A percentile compares a stretch with the other conserved stretches of the same genome.
Conservation (phyloP, 345 rosid genomes). For the Erodium maritimum region DNA sequence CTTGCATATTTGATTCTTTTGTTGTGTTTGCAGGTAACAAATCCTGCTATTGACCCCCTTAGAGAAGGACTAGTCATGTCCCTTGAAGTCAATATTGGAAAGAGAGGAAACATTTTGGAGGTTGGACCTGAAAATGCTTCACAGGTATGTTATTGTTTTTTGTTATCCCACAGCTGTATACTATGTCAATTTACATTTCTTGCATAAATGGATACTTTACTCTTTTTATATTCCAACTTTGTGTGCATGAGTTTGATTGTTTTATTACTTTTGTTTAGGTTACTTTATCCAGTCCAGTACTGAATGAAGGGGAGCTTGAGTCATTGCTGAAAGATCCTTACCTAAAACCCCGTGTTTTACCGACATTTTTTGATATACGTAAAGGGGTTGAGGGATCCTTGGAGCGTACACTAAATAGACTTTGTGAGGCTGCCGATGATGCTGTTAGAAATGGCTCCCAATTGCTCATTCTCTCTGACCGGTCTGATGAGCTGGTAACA, state of each 20-base stretch:
- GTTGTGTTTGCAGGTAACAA: constrained; percentile 58
- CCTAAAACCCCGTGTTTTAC: constrained; percentile 56
- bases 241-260: neutral
- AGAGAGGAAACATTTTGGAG: constrained; percentile 85
- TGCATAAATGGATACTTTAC: neutral
- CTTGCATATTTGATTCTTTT: constrained; percentile 4
- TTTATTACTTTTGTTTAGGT: constrained; percentile 36
- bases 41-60: constrained; percentile 97
- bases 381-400: constrained; percentile 91
- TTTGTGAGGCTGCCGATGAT: constrained; percentile 96
- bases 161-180: neutral
- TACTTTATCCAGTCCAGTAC: constrained; percentile 67
- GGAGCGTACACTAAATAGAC: constrained; percentile 49
- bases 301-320: constrained; percentile 87
- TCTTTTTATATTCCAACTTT: neutral
- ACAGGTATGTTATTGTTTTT: constrained; percentile 41
- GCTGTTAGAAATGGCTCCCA: constrained; percentile 96
- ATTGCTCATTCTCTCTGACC: constrained; percentile 84
- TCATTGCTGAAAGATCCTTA: constrained; percentile 54
- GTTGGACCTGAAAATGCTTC: constrained; percentile 91
- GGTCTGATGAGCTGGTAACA: constrained; percentile 60
- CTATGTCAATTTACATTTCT: constrained; percentile 2
- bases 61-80: constrained; percentile 99
- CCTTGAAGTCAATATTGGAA: constrained; percentile 88
- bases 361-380: constrained; percentile 75